Evolutionary conservation across 495 filamentous ascomycete species (phyloP).

Genomic region (Penicillium canariense): DNA sequence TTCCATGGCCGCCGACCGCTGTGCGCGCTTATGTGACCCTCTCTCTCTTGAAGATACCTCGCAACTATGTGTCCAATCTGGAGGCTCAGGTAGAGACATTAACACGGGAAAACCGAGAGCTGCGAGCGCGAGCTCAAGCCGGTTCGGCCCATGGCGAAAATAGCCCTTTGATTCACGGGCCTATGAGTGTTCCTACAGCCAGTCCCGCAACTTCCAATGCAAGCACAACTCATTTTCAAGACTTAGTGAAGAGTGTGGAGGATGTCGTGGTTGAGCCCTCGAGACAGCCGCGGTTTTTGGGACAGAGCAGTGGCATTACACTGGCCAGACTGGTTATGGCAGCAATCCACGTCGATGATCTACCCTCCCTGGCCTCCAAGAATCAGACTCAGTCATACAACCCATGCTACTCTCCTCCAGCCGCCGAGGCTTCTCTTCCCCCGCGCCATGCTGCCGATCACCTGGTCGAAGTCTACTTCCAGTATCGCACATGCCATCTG

Average conservation of each 20-base stretch:
- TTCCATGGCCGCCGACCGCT: not conserved
- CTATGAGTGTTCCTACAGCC: not conserved
- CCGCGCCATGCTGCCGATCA: constrained; percentile 8
- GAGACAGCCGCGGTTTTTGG: constrained; percentile 3
- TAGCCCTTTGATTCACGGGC: not conserved
- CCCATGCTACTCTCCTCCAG: not conserved
- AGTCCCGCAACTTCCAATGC: not conserved
- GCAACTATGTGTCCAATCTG: not conserved
- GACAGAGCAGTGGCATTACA: constrained; percentile 1
- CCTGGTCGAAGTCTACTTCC: not conserved
- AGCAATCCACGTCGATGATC: not conserved
- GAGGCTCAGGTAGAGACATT: not conserved
- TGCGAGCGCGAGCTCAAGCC: not conserved
- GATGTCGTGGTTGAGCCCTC: constrained; percentile 3
- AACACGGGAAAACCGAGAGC: not conserved
- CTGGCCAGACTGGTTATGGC: not conserved
- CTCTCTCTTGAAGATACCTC: not conserved
- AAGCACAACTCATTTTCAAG: not conserved
- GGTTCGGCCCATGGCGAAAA: not conserved
- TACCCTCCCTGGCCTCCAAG: not conserved
- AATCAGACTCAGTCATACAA: not conserved
- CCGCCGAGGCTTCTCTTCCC: constrained; percentile 2
- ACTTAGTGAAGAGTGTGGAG: constrained; percentile 3
- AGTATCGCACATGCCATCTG: constrained; percentile 1
- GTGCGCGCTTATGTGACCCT: too few relatives aligned